Percentiles rank a stretch among this genome's conserved stretches.
Conservation (phyloP, 192 early-diverging fungal species). For the Geranomyces variabilis region DNA sequence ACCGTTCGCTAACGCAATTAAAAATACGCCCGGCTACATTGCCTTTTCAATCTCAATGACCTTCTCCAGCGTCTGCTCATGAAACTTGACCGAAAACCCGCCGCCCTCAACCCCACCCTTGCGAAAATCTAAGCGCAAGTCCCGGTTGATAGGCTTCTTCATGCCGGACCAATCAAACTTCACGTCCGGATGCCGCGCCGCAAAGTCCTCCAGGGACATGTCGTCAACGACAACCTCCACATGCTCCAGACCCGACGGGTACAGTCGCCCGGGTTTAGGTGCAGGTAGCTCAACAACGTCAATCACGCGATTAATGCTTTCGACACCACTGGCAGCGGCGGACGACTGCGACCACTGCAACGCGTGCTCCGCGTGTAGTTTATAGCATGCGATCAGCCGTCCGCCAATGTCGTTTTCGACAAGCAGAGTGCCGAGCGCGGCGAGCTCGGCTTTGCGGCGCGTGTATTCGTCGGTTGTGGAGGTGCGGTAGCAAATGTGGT, state of each 20-base stretch:
- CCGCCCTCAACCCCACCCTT: not conserved
- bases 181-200: not conserved
- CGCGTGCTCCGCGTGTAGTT: constrained; percentile 27
- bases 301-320: not conserved
- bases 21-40: no score
- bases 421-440: constrained; percentile 16
- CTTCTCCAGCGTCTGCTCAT: constrained; percentile 34
- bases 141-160: constrained; percentile 29
- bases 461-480: constrained; percentile 15
- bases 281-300: constrained; percentile 39
- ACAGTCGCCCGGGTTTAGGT: constrained; percentile 32
- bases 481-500: constrained; percentile 34
- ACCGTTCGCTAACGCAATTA: no score
- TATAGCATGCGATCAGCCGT: constrained; percentile 35
- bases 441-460: constrained; percentile 4
- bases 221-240: constrained; percentile 35
- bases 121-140: constrained; percentile 28
- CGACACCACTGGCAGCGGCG: no score
- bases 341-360: not conserved
- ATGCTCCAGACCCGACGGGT: constrained; percentile 36
- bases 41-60: constrained; percentile 36
- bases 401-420: constrained; percentile 35
- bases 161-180: constrained; percentile 28
- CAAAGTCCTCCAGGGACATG: constrained; percentile 34
- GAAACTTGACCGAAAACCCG: constrained; percentile 38